These are phyloP conservation scores for Cladosporium phlei DNA, from an alignment of 2,329 filamentous ascomycete species.

Conservation along the genomic window DNA sequence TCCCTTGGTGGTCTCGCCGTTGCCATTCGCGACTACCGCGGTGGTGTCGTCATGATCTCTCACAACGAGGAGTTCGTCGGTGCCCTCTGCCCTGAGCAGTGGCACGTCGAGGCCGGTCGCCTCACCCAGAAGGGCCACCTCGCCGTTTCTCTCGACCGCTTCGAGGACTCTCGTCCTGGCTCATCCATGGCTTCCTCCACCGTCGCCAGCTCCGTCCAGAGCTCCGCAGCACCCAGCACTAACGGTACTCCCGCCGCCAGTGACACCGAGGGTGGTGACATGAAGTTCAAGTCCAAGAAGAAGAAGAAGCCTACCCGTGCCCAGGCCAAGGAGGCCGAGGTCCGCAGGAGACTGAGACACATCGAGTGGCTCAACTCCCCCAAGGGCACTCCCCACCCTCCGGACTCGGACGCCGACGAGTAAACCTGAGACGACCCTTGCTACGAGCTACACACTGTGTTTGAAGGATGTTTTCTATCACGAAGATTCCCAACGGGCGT, in stretches of 20 bases:
- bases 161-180: conserved; percentile 73
- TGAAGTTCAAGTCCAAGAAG: conserved; percentile 88
- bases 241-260: conserved; percentile 30
- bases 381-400: conserved; percentile 74
- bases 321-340: conserved; percentile 90
- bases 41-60: conserved; percentile 97
- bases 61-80: conserved; percentile 99
- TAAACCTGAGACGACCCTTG: background rate
- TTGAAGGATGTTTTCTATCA: background rate
- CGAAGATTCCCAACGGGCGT: conserved; percentile 6
- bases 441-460: no score
- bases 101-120: conserved; percentile 84
- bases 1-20: conserved; percentile 95
- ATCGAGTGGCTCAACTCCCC: conserved; percentile 63
- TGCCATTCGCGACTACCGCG: conserved; percentile 95
- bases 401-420: conserved; percentile 76
- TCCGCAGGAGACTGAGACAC: conserved; percentile 78
- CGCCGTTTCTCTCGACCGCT: conserved; percentile 71
- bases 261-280: conserved; percentile 65
- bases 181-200: conserved; percentile 57
- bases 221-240: conserved; percentile 28
- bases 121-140: conserved; percentile 78
- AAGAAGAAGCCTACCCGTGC: conserved; percentile 99
- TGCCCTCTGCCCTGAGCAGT: conserved; percentile 91
- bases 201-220: conserved; percentile 50